Evolutionary conservation across 192 early-diverging fungal species (phyloP), one percentile per base, ranked within the genome.

Genomic region (Backusella morwellensis): DNA sequence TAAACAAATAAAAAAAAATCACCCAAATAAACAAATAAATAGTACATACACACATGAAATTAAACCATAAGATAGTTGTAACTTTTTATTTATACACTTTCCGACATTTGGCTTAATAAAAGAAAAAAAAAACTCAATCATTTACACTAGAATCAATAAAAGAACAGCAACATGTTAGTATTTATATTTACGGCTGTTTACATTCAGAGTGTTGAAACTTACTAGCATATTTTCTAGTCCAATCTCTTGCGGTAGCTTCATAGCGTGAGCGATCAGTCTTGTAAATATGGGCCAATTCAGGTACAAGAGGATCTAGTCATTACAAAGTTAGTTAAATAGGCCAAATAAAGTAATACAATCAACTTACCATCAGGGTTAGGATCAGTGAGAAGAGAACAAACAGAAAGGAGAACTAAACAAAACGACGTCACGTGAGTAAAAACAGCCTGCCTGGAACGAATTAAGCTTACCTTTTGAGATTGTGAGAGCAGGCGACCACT

Each of bases 401-500:
- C 97, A n/a, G 96, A 98, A 74, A 99, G 87, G 59, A 99, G 89
- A 29, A 99, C 96, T 92, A 80, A 11, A 38, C 32, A 32, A 29
- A 73, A 63, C 26, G 56, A 29, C 26, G 29, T 63, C 56, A 63
- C 56, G 56, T 63, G 56, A 71, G 40, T 50, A 50, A 15, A 42
- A 42, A 59, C 23, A 15, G 26, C 7, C 5, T 41, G 26, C 6
- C 19, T 26, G 6, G 8, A 72, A 19, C 70, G 4, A 41, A 47
- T 47, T 34, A 50, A 32, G 47, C 52, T 72, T 81, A 90, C 91
- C 93, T 88, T 99, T 99, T 74, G 96, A 97, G 72, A 99, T 97
- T 74, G 98, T 99, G 74, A 99, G 88, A 56, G 98, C 98, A 76
- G 98, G 98, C 50, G 95, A 97, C 98, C 98, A 99, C 81, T 99